Base-by-base conservation (phyloP, 2,329 filamentous ascomycete genomes). In the Trichoderma sp. region DNA sequence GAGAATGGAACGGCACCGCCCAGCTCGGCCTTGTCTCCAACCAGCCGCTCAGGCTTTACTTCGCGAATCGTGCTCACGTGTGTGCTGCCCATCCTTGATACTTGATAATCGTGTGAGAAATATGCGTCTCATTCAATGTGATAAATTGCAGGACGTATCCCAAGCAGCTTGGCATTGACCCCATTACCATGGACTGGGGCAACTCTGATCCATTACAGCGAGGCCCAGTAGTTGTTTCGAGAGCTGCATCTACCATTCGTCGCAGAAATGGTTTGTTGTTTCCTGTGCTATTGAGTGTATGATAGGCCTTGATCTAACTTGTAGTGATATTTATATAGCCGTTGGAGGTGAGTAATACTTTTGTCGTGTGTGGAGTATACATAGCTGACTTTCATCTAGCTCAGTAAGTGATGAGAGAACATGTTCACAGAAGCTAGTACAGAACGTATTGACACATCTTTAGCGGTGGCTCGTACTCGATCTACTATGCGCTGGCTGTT, bases 401-500 rank as follows among this genome's bases (percentile, higher is more conserved):
- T 68, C 81, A 80, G 79, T 80, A 71, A 76, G 79, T 73, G 14
- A 79, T 80, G 71, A 75, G 78, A 72, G 19, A 60, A 6, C 47
- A 63, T 21, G 21, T 37, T 16, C 49, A 21, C 19, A 43, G 14
- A 35, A 37, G 13, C 3, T 21, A 49, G 8, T 27, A 24, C 35
- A 35, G 3, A 13, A 5, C 8, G n/a, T 47, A 43, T 60, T 61
- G 6, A 53, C 33, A 40, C 13, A 27, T 53, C 19, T 59, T 14
- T n/a, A 83, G 81, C 49, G 95, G 96, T 72, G 95, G 96, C 69
- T 97, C 94, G 5, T 98, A 99, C 79, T 94, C 93, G 71, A 95
- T 97, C 72, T 98, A 98, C 83, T 94, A 97, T 77, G 95, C 95
- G 27, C 86, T 98, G 33, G 95, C 95, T 14, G 90, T 98, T 72